Conservation (phyloP, 805 yeast species). For the Maudiozyma turicensis region DNA sequence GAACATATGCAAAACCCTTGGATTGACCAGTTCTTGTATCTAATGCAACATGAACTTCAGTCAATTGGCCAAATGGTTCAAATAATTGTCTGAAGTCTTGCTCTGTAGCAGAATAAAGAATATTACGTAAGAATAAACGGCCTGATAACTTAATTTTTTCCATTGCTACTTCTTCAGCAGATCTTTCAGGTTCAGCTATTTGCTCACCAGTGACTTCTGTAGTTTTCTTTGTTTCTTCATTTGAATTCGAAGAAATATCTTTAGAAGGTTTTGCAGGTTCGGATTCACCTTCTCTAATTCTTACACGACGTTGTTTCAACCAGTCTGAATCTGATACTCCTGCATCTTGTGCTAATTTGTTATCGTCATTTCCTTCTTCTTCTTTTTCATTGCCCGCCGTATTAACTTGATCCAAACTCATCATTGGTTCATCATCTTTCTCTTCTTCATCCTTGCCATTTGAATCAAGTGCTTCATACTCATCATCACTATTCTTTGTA, state of each 20-base stretch:
- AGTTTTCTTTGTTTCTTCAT: conserved; percentile 1
- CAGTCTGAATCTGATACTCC: conserved; percentile 73
- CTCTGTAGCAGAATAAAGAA: conserved; percentile 69
- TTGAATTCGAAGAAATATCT: background rate
- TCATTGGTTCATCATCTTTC: conserved; percentile 42
- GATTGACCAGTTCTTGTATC: conserved; percentile 85
- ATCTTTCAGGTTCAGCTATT: conserved; percentile 25
- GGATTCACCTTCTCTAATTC: conserved; percentile 47
- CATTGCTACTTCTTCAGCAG: conserved; percentile 38
- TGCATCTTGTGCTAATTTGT: conserved; percentile 37
- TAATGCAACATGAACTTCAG: conserved; percentile 86
- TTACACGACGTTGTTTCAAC: conserved; percentile 65
- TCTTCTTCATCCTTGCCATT: conserved; percentile 19
- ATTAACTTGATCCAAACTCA: conserved; percentile 30
- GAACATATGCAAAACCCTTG: conserved; percentile 85
- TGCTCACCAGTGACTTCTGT: conserved; percentile 9
- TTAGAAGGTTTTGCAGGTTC: conserved; percentile 11
- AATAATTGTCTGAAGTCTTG: conserved; percentile 65
- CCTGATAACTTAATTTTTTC: conserved; percentile 57
- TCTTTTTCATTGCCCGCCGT: background rate
- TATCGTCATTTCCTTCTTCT: conserved; percentile 15
- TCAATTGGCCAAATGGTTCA: conserved; percentile 55
- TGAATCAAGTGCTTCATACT: conserved; percentile 31
- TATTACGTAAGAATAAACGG: conserved; percentile 80
- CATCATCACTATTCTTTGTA: conserved; percentile 38